Evolutionary conservation across 192 early-diverging fungal genomes (phyloP), one percentile per base, ranked within the genome.

Genomic region (Backusella mclennaniae): DNA sequence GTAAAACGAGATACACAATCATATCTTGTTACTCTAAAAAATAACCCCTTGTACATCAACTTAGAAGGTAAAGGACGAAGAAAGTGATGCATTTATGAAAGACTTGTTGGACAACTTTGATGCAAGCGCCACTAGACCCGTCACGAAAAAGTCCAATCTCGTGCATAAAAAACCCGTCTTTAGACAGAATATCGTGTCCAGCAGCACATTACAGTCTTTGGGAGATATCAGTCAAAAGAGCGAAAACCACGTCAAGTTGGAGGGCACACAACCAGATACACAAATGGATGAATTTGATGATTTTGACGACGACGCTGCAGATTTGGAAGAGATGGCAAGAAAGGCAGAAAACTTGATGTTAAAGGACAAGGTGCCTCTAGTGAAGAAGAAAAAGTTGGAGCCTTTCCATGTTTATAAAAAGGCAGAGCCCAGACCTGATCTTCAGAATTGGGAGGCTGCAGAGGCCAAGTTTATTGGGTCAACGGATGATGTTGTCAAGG

Each of bases 81-180:
- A 71, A 11, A 74, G 77, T 17, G 78, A 81, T 11, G 84, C 53
- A 21, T 85, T 81, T 44, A 67, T 87, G 71, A 67, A 75, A 2
- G 68, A 77, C 39, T 35, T 77, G n/a, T 44, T 77, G 26, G 63
- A 69, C 3, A 52, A 42, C 6, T 59, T 77, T 52, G 52, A 35
- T 33, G 0, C 75, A 74, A 33, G 33, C 33, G 23, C 70, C 78
- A 11, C 76, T 12, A 71, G 29, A 33, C 42, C 73, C 11, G 35
- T 42, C 4, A n/a, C 35, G n/a, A 78, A 56, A 39, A 33, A 69
- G 66, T 59, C 42, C 23, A 63, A 29, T 29, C n/a, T 63, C 1
- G 23, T 29, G 29, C 56, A 63, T 12, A 63, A 63, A 29, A 63
- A 63, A 29, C 23, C 56, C 6, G 56, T 14, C n/a, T 63, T 63